Conservation (phyloP, 495 filamentous ascomycete genomes). For the Penicillium desertorum region DNA sequence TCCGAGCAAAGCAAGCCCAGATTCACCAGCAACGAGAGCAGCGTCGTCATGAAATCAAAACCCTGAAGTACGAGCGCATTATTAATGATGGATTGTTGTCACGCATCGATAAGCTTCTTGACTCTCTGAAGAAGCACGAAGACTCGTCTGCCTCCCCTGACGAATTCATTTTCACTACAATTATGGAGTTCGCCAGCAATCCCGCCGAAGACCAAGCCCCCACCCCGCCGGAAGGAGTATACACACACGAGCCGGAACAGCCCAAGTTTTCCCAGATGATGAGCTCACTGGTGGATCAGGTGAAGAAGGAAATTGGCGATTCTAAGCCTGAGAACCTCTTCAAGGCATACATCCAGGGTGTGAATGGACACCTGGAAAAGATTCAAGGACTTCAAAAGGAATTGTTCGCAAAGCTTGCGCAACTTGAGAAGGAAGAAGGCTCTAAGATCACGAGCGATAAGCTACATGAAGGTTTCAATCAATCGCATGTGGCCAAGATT, state of each 20-base stretch:
- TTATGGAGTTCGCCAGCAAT: slow-evolving; percentile 75
- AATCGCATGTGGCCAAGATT: slow-evolving; percentile 70
- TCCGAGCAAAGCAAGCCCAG: slow-evolving; percentile 95
- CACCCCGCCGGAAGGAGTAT: slow-evolving; percentile 71
- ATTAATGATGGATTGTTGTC: slow-evolving; percentile 87
- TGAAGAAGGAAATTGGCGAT: slow-evolving; percentile 84
- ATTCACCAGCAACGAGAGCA: slow-evolving; percentile 87
- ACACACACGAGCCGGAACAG: slow-evolving; percentile 68
- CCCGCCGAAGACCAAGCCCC: slow-evolving; percentile 72
- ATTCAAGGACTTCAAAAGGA: slow-evolving; percentile 76
- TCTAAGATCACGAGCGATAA: slow-evolving; percentile 92
- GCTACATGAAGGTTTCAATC: slow-evolving; percentile 90
- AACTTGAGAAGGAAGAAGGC: slow-evolving; percentile 82
- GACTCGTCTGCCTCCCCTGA: slow-evolving; percentile 69
- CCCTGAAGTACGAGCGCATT: slow-evolving; percentile 86
- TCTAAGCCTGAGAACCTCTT: slow-evolving; percentile 62
- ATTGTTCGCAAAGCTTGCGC: slow-evolving; percentile 65
- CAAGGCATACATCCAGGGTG: slow-evolving; percentile 69
- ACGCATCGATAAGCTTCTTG: slow-evolving; percentile 77
- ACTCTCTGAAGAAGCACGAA: slow-evolving; percentile 65
- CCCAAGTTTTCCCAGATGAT: slow-evolving; percentile 96
- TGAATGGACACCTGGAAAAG: slow-evolving; percentile 71
- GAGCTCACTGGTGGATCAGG: slow-evolving; percentile 84
- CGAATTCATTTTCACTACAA: slow-evolving; percentile 79
- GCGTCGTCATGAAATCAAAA: slow-evolving; percentile 83